These are phyloP conservation scores for Cutaneotrichosporon cavernicola DNA, from an alignment of 1,284 basidiomycete genomes.

Conservation along the genomic window DNA sequence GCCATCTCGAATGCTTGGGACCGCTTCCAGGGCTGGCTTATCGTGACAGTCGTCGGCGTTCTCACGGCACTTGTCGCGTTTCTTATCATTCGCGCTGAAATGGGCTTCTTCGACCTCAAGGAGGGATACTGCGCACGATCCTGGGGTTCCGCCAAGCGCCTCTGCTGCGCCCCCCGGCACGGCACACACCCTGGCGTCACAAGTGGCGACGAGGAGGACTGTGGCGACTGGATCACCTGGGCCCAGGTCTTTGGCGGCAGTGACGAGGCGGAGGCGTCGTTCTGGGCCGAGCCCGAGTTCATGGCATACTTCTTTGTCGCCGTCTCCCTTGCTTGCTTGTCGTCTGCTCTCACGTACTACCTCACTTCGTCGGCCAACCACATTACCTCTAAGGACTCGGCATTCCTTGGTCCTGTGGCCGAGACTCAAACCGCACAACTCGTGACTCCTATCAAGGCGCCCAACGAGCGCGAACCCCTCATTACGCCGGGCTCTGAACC, in stretches of 20 bases:
- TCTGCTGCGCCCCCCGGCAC: constrained; percentile 66
- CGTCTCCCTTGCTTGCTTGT: constrained; percentile 68
- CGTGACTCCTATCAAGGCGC: constrained; percentile 14
- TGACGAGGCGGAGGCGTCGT: constrained; percentile 21
- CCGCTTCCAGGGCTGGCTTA: constrained; percentile 82
- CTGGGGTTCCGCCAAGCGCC: constrained; percentile 74
- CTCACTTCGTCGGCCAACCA: constrained; percentile 86
- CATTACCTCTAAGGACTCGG: constrained; percentile 80
- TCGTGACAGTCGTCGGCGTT: constrained; percentile 72
- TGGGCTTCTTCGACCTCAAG: constrained; percentile 90
- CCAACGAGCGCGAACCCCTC: constrained; percentile 34
- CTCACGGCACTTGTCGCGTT: constrained; percentile 82
- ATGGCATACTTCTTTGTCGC: constrained; percentile 72
- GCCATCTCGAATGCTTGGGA: constrained; percentile 70
- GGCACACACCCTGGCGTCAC: constrained; percentile 35
- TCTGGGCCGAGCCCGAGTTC: constrained; percentile 59
- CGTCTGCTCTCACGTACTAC: constrained; percentile 77
- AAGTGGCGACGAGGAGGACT: constrained; percentile 55
- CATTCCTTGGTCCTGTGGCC: constrained; percentile 59
- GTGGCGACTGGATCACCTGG: constrained; percentile 75
- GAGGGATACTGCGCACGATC: constrained; percentile 75
- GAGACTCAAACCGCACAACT: constrained; percentile 13
- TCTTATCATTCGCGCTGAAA: constrained; percentile 79
- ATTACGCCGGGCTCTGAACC: constrained; percentile 12
- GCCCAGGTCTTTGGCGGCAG: constrained; percentile 51